Base-by-base conservation (phyloP, 495 filamentous ascomycete genomes). In the Aspergillus homomorphus region DNA sequence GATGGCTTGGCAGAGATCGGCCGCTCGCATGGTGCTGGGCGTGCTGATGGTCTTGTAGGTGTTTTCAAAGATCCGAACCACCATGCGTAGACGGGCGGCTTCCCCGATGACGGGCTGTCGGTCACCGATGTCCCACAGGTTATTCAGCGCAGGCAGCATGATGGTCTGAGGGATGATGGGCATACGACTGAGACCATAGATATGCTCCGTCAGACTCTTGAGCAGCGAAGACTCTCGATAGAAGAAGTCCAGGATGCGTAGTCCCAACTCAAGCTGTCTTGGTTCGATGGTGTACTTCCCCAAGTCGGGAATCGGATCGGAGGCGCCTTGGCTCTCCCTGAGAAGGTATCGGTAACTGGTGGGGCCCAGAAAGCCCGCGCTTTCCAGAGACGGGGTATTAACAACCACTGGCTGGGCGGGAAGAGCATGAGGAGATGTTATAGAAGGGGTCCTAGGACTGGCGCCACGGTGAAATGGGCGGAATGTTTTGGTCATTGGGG, bases 271-370 rank as follows among this genome's bases (percentile, higher is more conserved):
- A 12, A 59, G 50, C 38, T 53, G 33, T 24, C 28, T 48, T 1
- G 57, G 23, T 9, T 59, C 57, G n/a, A 59, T 59, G 23, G 57
- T 59, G 15, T 53, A 21, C 6, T 38, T 38, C 2, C 33, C 33
- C 33, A 51, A 23, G 7, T 50, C 44, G 14, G 21, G 16, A 48
- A 41, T 19, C 12, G 14, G 28, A 2, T 46, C 46, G 20, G 46
- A 15, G 6, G 22, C 23, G n/a, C 1, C 41, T 5, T 20, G 22
- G n/a, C 54, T 55, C 28, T 61, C 64, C 9, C 46, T 49, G 14
- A 61, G 50, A 19, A 74, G 66, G 22, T 68, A 60, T 6, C 66
- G 71, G 52, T 71, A 75, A 55, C 70, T 71, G 12, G 68, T 74
- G 21, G 66, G 68, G 45, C 73, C 72, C 9, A 74, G 61, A 53